Evolutionary conservation across 2,329 filamentous ascomycete genomes (phyloP).

Genomic region (Juglanconis sp.): DNA sequence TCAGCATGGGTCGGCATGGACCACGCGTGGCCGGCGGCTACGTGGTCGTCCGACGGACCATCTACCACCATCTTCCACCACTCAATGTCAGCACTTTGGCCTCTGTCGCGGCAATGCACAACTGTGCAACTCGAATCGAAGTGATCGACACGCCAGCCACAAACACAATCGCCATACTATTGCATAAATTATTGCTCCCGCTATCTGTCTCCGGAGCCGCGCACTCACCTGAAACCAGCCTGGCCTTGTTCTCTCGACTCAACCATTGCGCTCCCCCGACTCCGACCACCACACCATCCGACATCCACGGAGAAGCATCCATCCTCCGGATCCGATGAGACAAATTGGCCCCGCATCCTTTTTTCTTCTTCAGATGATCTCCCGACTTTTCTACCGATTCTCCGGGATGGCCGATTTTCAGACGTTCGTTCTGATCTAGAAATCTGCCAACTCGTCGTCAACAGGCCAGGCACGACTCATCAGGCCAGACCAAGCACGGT

Average conservation of each 20-base stretch:
- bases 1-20: background rate
- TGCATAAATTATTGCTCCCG: slow-evolving; percentile 1
- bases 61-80: background rate
- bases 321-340: no score
- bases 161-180: background rate
- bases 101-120: background rate
- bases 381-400: background rate
- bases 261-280: background rate
- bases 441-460: no score
- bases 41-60: background rate
- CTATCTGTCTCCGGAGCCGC: background rate
- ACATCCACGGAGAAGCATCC: no score
- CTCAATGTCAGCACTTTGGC: background rate
- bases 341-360: no score
- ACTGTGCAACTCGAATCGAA: background rate
- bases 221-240: slow-evolving; percentile 3
- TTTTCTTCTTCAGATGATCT: no score
- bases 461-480: no score
- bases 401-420: no score
- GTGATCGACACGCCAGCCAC: background rate
- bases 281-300: background rate
- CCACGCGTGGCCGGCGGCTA: slow-evolving; percentile 1
- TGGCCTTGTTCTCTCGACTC: background rate
- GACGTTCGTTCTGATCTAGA: no score
- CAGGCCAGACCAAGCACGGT: no score